Base-by-base conservation (phyloP, 805 yeast genomes). In the Candida cerambycidarum region DNA sequence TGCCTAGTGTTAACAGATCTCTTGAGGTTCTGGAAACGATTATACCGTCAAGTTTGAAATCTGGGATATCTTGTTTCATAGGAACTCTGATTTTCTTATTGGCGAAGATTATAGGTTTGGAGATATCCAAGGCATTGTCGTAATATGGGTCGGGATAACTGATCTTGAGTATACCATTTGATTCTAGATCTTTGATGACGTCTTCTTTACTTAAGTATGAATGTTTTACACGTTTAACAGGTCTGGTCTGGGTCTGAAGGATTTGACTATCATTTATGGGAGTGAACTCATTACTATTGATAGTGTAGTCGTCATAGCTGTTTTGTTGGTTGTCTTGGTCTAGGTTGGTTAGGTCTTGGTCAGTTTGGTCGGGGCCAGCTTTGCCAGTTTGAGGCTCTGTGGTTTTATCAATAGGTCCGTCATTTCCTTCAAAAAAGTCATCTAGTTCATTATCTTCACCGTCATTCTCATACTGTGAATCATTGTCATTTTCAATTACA, bases 121-220 rank as follows among this genome's bases (percentile, higher is more conserved):
- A 82, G 5, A 75, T 63, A 51, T 87, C 90, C 1, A 59, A 53
- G 0, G 67, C 51, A 12, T 74, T 70, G 19, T 81, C 74, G 51
- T 79, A 90, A 50, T 63, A 79, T 0, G 97, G 95, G 47, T 78
- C 84, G 1, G 52, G 44, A 55, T 84, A 83, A 11, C 79, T 73
- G 11, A 78, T 61, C 48, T 75, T 70, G 2, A 85, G 72, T 11
- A 73, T 51, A 0, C 81, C 82, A 18, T 57, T 49, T 0, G 58
- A 58, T 24, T 75, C 79, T 23, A 85, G 31, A 6, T 49, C 49
- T 32, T 42, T 18, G 5, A 46, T 21, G 4, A 49, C 38, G 10
- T 34, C 21, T 30, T 27, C 35, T 19, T 40, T 31, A 21, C 34
- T 31, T 40, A 23, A 35, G 23, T 21, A 6, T 39, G 13, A 39